Base-by-base conservation (phyloP, 1,139 yeast species). In the Taphrina wiesneri region DNA sequence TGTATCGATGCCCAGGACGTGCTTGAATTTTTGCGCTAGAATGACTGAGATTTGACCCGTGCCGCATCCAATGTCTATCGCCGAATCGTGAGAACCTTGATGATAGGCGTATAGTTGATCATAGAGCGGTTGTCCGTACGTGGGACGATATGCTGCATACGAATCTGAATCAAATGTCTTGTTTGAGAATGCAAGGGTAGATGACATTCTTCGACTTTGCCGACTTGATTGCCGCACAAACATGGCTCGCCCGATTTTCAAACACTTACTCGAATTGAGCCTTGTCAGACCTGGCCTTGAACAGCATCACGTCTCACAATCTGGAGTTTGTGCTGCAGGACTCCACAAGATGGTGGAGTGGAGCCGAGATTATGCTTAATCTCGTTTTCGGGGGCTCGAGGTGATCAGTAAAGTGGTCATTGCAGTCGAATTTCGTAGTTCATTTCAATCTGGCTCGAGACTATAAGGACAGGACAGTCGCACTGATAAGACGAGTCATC, bases 41-140 rank as follows among this genome's bases (percentile, higher is more conserved):
- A 85, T 83, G 69, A 82, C 78, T 0, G 95, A 82, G 0, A 88
- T 93, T 70, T 86, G 86, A 0, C 96, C 96, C 0, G 96, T 87
- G 0, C 97, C 97, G 73, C 91, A 86, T 0, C 96, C 97, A 19
- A 88, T 77, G 75, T 90, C 97, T 6, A 89, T 74, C 0, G 84
- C 83, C 39, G 78, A 68, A 0, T 76, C 70, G 0, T 71, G 69
- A 0, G 71, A 66, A n/a, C 77, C 77, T 7, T 70, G 60, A 66
- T 81, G 82, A 70, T 81, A 84, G 0, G 73, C 67, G 5, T 75
- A 69, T n/a, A 88, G 72, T 15, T 77, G 72, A 11, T 79, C 71
- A 71, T 81, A 87, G 71, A 88, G 83, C 1, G 79, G 73, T 0
- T 75, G 71, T 0, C 91, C 90, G 71, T 88, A 89, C 1, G 80